Conservation (phyloP, 352 stramenopile species). For the Phytopythium ostracodes region DNA sequence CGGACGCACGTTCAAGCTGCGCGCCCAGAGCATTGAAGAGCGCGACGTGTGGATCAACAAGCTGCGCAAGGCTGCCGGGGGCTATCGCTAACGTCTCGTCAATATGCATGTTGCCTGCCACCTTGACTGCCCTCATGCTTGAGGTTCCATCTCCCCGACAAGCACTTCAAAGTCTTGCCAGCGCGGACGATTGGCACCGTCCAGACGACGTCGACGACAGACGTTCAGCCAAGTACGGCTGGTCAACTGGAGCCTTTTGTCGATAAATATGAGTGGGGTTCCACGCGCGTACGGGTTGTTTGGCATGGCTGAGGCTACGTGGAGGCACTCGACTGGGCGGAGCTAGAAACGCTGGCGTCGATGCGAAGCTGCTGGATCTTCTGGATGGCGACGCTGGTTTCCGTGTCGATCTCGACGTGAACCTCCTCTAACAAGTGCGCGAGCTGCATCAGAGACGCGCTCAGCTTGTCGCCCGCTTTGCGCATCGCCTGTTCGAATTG, state of each 20-base stretch:
- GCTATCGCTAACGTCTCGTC: slow-evolving; percentile 16
- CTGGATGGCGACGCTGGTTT: slow-evolving; percentile 38
- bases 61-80: slow-evolving; percentile 50
- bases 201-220: too few species aligned
- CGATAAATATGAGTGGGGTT: slow-evolving; percentile 5
- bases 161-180: neutral
- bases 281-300: neutral
- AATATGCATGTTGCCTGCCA: neutral
- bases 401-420: slow-evolving; percentile 29
- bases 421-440: slow-evolving; percentile 32
- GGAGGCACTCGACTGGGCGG: neutral
- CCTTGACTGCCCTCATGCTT: neutral
- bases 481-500: slow-evolving; percentile 28
- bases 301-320: neutral
- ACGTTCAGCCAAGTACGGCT: too few species aligned
- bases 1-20: slow-evolving; percentile 78
- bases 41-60: slow-evolving; percentile 80
- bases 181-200: too few species aligned
- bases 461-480: slow-evolving; percentile 18
- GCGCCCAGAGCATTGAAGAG: slow-evolving; percentile 79
- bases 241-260: neutral
- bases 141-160: neutral
- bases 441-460: slow-evolving; percentile 29
- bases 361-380: slow-evolving; percentile 32
- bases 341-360: neutral